These are phyloP conservation scores for Alternaria ethzedia DNA, from an alignment of 2,329 filamentous ascomycete species.

Conservation along the genomic window DNA sequence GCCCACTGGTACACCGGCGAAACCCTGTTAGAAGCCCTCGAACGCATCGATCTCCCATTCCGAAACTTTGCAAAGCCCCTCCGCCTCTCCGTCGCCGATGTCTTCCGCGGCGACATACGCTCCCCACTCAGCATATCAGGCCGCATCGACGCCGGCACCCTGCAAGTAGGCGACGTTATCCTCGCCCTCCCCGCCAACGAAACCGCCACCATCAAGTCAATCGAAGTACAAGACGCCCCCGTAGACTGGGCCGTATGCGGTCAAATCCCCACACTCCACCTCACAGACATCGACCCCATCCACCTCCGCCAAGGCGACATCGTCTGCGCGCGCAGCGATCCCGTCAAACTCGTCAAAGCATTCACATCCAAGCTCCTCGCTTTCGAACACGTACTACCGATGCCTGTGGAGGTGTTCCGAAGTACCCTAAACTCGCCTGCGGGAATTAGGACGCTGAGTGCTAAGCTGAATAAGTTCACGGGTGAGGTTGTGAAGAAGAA, in stretches of 20 bases:
- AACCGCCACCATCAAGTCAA: constrained; percentile 77
- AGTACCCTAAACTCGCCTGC: constrained; percentile 82
- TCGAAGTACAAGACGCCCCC: constrained; percentile 76
- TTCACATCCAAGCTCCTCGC: constrained; percentile 87
- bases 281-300: constrained; percentile 82
- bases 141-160: constrained; percentile 79
- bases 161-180: constrained; percentile 84
- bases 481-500: constrained; percentile 81
- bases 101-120: constrained; percentile 79
- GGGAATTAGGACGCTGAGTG: constrained; percentile 73
- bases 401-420: constrained; percentile 86
- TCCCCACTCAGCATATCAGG: constrained; percentile 87
- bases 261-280: constrained; percentile 83
- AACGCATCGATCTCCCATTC: constrained; percentile 76
- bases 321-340: constrained; percentile 72
- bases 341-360: constrained; percentile 72
- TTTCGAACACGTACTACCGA: constrained; percentile 88
- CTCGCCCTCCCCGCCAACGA: constrained; percentile 82
- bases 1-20: constrained; percentile 79
- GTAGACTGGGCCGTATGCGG: constrained; percentile 92
- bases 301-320: constrained; percentile 83
- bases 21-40: constrained; percentile 83
- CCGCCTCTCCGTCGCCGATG: constrained; percentile 84
- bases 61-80: constrained; percentile 79
- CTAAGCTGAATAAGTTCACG: constrained; percentile 77